Evolutionary conservation across 352 stramenopile genomes (phyloP), one percentile per base, ranked within the genome.

Genomic region (Phytophthora sp.): DNA sequence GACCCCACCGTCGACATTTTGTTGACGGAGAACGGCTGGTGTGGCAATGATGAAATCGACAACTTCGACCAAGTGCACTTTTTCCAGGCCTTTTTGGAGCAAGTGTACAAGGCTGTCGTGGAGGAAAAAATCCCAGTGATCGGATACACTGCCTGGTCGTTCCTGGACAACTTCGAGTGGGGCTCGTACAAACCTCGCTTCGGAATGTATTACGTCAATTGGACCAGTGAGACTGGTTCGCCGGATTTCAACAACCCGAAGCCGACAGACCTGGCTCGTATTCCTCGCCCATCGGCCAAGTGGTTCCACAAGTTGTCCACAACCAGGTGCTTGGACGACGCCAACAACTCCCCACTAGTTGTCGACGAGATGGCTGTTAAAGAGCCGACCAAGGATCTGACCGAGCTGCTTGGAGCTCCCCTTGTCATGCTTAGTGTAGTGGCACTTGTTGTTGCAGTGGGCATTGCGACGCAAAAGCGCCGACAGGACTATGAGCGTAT

Each of bases 181-280:
- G 76, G 76, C 6, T 58, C 69, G 24, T 84, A 74, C 48, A 66
- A 76, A 18, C 66, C 72, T 38, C 77, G 79, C 39, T 89, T 87
- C 52, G 79, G 79, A 3, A 54, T 89, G 27, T 86, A 82, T 62
- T 84, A 84, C 62, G 75, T 89, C 39, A 79, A 89, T 44, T 89
- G 70, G 61, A 80, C 78, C 23, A 53, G 41, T 18, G 45, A 76
- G 39, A 67, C 63, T n/a, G 68, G 62, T 6, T 69, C 61, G 1
- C 56, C 53, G 5, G 49, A 67, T 34, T 65, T 65, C 24, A 66
- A 67, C 54, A 54, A 57, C n/a, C 67, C 67, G 10, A 69, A 71
- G 46, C 43, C 45, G 5, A 62, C 52, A 17, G 69, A 82, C n/a
- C 49, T 84, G 13, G 54, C 27, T 11, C 70, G 77, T 1, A 72